Evolutionary conservation across 306 rosid genomes (phyloP).

Genomic region (Lathyrus oleraceus): DNA sequence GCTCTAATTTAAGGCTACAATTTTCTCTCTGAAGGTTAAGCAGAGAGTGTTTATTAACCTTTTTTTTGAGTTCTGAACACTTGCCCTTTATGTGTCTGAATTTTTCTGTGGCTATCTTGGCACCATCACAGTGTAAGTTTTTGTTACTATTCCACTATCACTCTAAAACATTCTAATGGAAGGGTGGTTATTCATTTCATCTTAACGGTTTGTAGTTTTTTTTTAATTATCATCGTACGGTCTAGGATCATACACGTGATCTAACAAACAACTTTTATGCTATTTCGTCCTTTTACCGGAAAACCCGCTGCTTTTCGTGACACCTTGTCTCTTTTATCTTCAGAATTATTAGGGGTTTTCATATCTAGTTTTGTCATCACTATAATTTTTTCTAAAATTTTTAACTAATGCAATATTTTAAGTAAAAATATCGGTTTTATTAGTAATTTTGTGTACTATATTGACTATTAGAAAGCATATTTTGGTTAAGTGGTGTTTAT

Average conservation of each 20-base stretch:
- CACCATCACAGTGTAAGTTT: not conserved
- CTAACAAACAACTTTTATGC: slow-evolving; percentile 43
- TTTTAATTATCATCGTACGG: slow-evolving; percentile 38
- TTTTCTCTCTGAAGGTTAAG: not conserved
- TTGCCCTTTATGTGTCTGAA: slow-evolving; percentile 40
- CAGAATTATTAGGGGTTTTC: slow-evolving; percentile 4
- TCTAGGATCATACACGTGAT: slow-evolving; percentile 36
- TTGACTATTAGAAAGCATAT: no score
- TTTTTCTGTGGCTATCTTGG: slow-evolving; percentile 19
- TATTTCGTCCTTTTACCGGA: slow-evolving; percentile 69
- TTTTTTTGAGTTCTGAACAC: slow-evolving; percentile 39
- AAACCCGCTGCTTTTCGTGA: slow-evolving; percentile 93
- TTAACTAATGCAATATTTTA: no score
- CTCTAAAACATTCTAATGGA: slow-evolving; percentile 33
- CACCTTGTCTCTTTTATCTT: slow-evolving; percentile 46
- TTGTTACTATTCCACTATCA: not conserved
- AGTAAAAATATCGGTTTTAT: no score
- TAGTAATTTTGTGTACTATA: no score
- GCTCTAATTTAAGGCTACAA: slow-evolving; percentile 51
- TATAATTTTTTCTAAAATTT: not conserved
- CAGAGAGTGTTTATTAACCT: slow-evolving; percentile 37
- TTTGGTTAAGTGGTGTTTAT: no score
- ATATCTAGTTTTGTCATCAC: not conserved
- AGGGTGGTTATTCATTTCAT: slow-evolving; percentile 51
- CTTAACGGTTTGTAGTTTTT: slow-evolving; percentile 30